Conservation (phyloP, 1,139 yeast species). For the Pichia sp. region DNA sequence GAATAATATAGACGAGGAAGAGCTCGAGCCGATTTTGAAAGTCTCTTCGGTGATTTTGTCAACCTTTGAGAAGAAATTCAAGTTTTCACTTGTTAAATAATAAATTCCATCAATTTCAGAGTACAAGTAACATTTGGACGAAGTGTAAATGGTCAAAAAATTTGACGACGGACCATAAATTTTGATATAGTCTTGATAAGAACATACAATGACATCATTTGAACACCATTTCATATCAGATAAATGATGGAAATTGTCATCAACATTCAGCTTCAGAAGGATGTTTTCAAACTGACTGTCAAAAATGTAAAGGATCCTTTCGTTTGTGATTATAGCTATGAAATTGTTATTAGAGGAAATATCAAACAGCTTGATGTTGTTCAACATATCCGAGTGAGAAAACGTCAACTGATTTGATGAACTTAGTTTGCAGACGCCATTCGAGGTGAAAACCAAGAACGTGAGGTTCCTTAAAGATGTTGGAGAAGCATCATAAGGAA, state of each 20-base stretch:
- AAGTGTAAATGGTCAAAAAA: slow-evolving; percentile 35
- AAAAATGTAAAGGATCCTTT: slow-evolving; percentile 1
- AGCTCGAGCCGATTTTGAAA: slow-evolving; percentile 75
- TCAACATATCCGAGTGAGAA: not conserved
- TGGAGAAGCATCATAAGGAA: slow-evolving; percentile 17
- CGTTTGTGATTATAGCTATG: not conserved
- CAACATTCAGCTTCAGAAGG: slow-evolving; percentile 5
- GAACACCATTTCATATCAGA: slow-evolving; percentile 57
- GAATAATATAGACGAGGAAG: slow-evolving; percentile 72
- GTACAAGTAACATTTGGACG: slow-evolving; percentile 29
- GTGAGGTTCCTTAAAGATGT: slow-evolving; percentile 4
- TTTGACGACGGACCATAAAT: slow-evolving; percentile 69
- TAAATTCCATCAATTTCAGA: slow-evolving; percentile 69
- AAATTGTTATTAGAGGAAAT: slow-evolving; percentile 53
- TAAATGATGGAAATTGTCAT: too few species aligned
- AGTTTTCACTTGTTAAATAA: slow-evolving; percentile 46
- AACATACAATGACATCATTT: slow-evolving; percentile 64
- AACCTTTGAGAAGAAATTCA: slow-evolving; percentile 64
- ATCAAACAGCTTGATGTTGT: slow-evolving; percentile 33
- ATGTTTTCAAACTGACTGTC: slow-evolving; percentile 2
- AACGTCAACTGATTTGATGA: not conserved
- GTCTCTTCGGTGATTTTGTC: slow-evolving; percentile 48
- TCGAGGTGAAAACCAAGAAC: slow-evolving; percentile 5
- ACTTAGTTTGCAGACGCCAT: slow-evolving; percentile 4
- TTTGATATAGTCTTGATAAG: slow-evolving; percentile 55